Conservation (phyloP, 2,329 filamentous ascomycete species). For the Shiraia bambusicola region DNA sequence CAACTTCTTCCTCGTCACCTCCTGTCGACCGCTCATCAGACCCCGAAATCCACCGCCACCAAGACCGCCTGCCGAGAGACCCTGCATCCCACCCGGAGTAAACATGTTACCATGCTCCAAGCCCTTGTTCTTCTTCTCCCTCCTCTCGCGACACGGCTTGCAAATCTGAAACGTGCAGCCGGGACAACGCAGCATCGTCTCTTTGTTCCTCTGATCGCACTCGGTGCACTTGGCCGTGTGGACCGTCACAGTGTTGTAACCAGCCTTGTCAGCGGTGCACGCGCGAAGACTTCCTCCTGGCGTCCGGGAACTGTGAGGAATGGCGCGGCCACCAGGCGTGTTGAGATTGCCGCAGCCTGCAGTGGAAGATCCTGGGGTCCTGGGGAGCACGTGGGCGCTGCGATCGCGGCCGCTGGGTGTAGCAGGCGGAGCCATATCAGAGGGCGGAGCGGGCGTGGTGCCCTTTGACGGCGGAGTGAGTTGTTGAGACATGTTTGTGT, state of each 20-base stretch:
- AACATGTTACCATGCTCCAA: slow-evolving; percentile 29
- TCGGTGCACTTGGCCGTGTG: slow-evolving; percentile 43
- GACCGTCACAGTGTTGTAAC: slow-evolving; percentile 17
- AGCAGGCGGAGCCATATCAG: too few species aligned
- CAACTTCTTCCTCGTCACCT: slow-evolving; percentile 5
- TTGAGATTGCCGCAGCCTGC: not conserved
- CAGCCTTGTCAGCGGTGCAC: not conserved
- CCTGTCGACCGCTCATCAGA: not conserved
- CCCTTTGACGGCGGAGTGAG: too few species aligned
- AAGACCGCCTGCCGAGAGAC: not conserved
- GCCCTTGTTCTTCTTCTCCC: slow-evolving; percentile 10
- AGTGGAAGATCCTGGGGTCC: too few species aligned
- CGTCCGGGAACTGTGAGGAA: too few species aligned
- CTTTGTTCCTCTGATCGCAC: slow-evolving; percentile 38
- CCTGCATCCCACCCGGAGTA: not conserved
- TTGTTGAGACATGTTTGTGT: too few species aligned
- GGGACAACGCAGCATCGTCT: slow-evolving; percentile 35
- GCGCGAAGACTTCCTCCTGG: not conserved
- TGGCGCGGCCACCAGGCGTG: not conserved
- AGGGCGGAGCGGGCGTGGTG: too few species aligned
- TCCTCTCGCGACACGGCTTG: slow-evolving; percentile 24
- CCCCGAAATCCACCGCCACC: not conserved
- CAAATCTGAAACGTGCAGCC: slow-evolving; percentile 41
- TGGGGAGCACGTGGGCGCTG: too few species aligned
- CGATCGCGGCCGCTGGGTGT: too few species aligned